phyloP scores from a whole-genome alignment of 2,329 filamentous ascomycete genomes.

The Verticillium dahliae region DNA sequence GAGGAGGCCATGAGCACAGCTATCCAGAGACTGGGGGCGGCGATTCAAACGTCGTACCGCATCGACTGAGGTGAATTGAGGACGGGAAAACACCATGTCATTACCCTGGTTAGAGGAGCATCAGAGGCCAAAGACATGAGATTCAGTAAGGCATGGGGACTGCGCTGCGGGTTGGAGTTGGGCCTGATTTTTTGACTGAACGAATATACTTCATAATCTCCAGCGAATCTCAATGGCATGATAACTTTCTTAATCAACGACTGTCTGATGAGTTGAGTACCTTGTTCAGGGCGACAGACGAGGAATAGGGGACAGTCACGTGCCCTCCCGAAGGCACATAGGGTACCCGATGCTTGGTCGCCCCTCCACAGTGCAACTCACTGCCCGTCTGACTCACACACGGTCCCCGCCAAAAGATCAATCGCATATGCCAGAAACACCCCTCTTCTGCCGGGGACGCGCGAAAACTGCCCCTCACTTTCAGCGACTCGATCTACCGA shows the following conservation, averaged over 20 bases:
- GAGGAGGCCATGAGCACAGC: slow-evolving; percentile 64
- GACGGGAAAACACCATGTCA: too few relatives aligned
- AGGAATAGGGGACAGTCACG: neutral
- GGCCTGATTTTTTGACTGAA: too few relatives aligned
- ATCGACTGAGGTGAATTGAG: slow-evolving; percentile 15
- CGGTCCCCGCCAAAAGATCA: neutral
- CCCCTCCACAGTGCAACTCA: neutral
- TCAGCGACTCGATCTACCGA: neutral
- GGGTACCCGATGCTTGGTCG: neutral
- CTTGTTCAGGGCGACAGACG: too few relatives aligned
- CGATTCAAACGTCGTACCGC: slow-evolving; percentile 55
- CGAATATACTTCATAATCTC: too few relatives aligned
- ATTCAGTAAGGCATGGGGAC: too few relatives aligned
- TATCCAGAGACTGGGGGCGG: slow-evolving; percentile 68
- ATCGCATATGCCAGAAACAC: neutral
- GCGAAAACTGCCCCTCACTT: neutral
- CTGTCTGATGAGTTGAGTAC: too few relatives aligned
- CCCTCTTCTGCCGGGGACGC: neutral
- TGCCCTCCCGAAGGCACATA: neutral
- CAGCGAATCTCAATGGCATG: too few relatives aligned
- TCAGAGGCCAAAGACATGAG: too few relatives aligned
- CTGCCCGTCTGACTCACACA: neutral
- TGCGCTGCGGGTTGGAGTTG: too few relatives aligned
- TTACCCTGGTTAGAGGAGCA: too few relatives aligned
- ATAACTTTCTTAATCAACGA: too few relatives aligned